Base-by-base conservation (phyloP, 2,329 filamentous ascomycete species). In the Phaeosphaeria sp. region DNA sequence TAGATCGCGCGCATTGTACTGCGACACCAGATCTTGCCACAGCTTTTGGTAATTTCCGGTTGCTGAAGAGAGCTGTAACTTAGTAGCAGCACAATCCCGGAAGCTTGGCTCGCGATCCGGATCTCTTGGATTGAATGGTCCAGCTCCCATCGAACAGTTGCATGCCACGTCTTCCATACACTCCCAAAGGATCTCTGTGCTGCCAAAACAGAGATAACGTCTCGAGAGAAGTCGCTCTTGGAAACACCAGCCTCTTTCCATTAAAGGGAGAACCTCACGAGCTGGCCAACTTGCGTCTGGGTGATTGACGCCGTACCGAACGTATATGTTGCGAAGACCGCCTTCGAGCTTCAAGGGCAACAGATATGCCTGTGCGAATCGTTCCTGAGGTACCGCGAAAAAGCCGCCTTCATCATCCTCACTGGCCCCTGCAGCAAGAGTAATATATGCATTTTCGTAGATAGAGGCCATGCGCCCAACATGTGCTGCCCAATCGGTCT, bases 221-320 rank as follows among this genome's bases (percentile, higher is more conserved):
- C 50, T 21, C 6, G 50, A 44, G 24, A 52, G 50, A 7, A 52
- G 43, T 24, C 43, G 24, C 25, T 52, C 50, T 39, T 52, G 50
- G 24, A 52, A 52, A n/a, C 40, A 45, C 40, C 50, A 46, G 24
- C 50, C 50, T 46, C 50, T 52, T 36, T 33, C 22, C 50, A 52
- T 52, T 5, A 52, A 36, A 20, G 50, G 50, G 2, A 52, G 24
- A 6, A 46, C 43, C 45, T 52, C 43, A 9, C 21, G n/a, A 8
- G 27, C 25, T 9, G 40, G 40, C 40, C 24, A 45, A 6, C n/a
- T 9, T 6, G 24, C 50, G 33, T 46, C 43, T 6, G 40, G 50
- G 18, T 52, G 42, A n/a, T 45, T 25, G 17, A 52, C 20, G 17
- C 40, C 36, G 15, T 20, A 40, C 8, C 50, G 50, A 21, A 46